Percentiles rank a stretch among this genome's conserved stretches.
These are phyloP conservation scores for Sicyos baderoa DNA, from an alignment of 306 rosid genomes.

Conservation along the genomic window DNA sequence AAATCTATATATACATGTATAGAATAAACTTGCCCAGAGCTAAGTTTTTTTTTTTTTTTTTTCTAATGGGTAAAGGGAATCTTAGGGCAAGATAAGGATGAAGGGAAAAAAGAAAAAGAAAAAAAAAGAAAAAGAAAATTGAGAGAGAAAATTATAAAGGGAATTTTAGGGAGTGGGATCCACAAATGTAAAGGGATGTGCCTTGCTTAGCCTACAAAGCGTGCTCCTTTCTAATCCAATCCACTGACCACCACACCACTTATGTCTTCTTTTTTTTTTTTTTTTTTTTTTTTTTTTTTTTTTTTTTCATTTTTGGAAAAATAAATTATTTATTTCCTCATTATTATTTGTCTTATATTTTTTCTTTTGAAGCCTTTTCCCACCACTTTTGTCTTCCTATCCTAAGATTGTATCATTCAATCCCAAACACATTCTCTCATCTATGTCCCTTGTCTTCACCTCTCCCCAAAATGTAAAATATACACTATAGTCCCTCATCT, in stretches of 20 bases:
- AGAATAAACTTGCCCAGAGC: not conserved
- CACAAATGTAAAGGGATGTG: conserved; percentile 6
- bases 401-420: conserved; percentile 11
- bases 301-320: not conserved
- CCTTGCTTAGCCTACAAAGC: conserved; percentile 19
- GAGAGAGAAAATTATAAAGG: not conserved
- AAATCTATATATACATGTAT: no score
- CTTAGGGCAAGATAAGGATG: conserved; percentile 7
- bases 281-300: not conserved
- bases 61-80: not conserved
- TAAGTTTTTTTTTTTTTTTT: no score
- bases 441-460: not conserved
- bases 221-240: conserved; percentile 10
- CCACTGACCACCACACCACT: conserved; percentile 13
- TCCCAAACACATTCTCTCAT: conserved; percentile 3
- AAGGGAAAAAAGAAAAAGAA: not conserved
- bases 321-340: not conserved
- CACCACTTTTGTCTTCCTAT: conserved; percentile 13
- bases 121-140: no score
- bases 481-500: not conserved
- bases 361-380: not conserved
- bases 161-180: conserved; percentile 4
- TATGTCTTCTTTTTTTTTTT: not conserved
- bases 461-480: not conserved
- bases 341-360: not conserved